Percentiles rank a stretch among this genome's conserved stretches.
Conservation (phyloP, 108 stramenopile genomes). For the Nitzschia palea region DNA sequence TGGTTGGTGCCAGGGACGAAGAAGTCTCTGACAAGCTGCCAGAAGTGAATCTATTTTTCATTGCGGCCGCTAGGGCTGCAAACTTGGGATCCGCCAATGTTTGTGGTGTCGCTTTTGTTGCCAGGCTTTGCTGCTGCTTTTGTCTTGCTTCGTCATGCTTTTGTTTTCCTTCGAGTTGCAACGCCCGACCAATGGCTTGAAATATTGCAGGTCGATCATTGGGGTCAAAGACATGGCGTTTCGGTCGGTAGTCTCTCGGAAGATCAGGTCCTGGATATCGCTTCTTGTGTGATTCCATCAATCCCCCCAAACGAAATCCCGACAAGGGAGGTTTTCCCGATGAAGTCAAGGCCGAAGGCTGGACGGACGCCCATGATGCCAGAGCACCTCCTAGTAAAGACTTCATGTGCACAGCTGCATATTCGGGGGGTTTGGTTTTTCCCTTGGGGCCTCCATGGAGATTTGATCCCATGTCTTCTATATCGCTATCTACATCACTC, state of each 20-base stretch:
- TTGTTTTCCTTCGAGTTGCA: slow-evolving; percentile 18
- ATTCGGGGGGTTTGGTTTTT: background rate
- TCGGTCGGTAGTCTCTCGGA: slow-evolving; percentile 38
- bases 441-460: background rate
- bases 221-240: slow-evolving; percentile 43
- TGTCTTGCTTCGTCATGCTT: slow-evolving; percentile 13
- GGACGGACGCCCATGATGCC: slow-evolving; percentile 25
- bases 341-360: slow-evolving; percentile 25
- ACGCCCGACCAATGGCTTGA: slow-evolving; percentile 33
- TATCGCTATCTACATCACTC: slow-evolving; percentile 32
- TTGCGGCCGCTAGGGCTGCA: slow-evolving; percentile 36
- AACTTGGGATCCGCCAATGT: slow-evolving; percentile 32
- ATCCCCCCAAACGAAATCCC: slow-evolving; percentile 53
- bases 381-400: slow-evolving; percentile 20
- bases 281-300: slow-evolving; percentile 24
- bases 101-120: background rate
- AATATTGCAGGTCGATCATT: slow-evolving; percentile 38
- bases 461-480: slow-evolving; percentile 29
- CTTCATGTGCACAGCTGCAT: background rate
- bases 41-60: slow-evolving; percentile 53
- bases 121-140: slow-evolving; percentile 5
- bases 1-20: background rate
- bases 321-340: slow-evolving; percentile 40
- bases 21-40: background rate
- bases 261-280: slow-evolving; percentile 62